Evolutionary conservation across 306 rosid genomes (phyloP).

Genomic region (Cicer judaicum): DNA sequence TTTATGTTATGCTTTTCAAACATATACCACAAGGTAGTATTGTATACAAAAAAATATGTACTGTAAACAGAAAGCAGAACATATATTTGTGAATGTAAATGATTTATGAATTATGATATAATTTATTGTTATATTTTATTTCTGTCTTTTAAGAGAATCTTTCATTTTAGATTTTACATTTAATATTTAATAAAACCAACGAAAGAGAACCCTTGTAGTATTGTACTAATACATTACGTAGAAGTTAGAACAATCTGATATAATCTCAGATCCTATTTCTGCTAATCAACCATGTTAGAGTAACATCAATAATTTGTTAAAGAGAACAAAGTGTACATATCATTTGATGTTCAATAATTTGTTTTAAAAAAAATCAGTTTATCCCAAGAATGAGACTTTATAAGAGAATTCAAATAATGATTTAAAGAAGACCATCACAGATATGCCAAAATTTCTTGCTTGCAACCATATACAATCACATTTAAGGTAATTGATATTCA

Average conservation of each 20-base stretch:
- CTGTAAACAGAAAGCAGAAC: constrained; percentile 13
- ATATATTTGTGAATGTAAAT: constrained; percentile 41
- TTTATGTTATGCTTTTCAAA: constrained; percentile 46
- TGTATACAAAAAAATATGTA: constrained; percentile 39
- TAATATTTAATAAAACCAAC: background rate
- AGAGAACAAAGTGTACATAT: no score
- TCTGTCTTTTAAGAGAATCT: background rate
- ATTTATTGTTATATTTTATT: constrained; percentile 36
- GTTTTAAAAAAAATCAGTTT: no score
- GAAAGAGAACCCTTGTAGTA: constrained; percentile 5
- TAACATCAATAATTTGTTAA: background rate
- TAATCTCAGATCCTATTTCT: background rate
- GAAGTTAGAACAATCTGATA: constrained; percentile 20
- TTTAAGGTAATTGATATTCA: no score
- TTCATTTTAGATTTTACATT: constrained; percentile 4
- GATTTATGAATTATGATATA: constrained; percentile 38
- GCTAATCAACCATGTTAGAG: background rate
- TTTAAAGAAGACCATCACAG: no score
- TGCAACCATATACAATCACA: no score
- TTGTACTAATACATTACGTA: background rate
- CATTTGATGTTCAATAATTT: no score
- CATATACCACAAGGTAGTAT: constrained; percentile 44
- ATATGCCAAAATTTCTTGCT: no score
- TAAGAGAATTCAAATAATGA: background rate
- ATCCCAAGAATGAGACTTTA: background rate